Evolutionary conservation across 192 early-diverging fungal species (phyloP).

Genomic region (Umbelopsis sp.): DNA sequence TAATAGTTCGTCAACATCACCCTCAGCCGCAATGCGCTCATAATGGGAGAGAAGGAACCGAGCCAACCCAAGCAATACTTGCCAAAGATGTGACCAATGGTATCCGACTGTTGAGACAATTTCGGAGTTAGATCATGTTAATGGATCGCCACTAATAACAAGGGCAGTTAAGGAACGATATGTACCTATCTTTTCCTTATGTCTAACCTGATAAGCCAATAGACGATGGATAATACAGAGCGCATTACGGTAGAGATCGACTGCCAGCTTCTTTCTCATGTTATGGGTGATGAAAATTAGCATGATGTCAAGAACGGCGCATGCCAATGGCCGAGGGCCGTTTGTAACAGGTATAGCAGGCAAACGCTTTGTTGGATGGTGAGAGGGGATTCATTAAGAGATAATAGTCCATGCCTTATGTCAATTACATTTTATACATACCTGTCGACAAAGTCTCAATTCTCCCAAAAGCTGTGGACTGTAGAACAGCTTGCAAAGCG

Average conservation of each 20-base stretch:
- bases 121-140: not conserved
- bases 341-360: constrained; percentile 48
- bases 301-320: constrained; percentile 48
- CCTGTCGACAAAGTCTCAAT: constrained; percentile 43
- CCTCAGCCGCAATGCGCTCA: constrained; percentile 32
- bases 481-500: constrained; percentile 38
- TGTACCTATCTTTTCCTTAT: constrained; percentile 28
- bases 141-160: too few species aligned
- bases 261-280: constrained; percentile 53
- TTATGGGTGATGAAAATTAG: constrained; percentile 57
- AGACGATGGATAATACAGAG: constrained; percentile 36
- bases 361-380: constrained; percentile 33
- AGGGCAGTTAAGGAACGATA: too few species aligned
- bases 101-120: constrained; percentile 32
- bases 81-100: constrained; percentile 60
- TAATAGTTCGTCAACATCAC: constrained; percentile 37
- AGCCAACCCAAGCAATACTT: constrained; percentile 42
- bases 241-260: constrained; percentile 39
- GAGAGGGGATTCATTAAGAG: not conserved
- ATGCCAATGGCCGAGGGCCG: constrained; percentile 38
- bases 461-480: constrained; percentile 1
- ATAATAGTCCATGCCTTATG: too few species aligned
- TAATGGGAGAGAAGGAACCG: constrained; percentile 46
- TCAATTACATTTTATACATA: not conserved
- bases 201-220: constrained; percentile 24